Conservation (phyloP, 257 asterid species). For the Rauvolfia tetraphylla region DNA sequence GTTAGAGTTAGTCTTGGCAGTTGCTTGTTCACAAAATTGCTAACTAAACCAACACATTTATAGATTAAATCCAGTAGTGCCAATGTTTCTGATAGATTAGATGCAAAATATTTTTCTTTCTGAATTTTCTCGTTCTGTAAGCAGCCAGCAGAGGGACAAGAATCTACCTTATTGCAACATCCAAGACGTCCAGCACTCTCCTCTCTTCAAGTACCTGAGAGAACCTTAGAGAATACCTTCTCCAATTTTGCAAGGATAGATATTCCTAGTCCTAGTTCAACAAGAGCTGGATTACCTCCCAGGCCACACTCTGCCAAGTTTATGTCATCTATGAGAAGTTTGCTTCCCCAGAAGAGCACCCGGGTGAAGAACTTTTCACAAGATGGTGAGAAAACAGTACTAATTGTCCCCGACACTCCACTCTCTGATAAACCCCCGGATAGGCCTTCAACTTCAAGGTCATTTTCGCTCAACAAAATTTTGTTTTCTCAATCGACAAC, state of each 20-base stretch:
- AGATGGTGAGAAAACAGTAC: constrained; percentile 73
- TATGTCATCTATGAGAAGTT: constrained; percentile 67
- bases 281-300: constrained; percentile 80
- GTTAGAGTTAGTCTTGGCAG: background rate
- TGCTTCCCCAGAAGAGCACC: constrained; percentile 79
- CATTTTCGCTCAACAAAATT: constrained; percentile 78
- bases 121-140: constrained; percentile 3
- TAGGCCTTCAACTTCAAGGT: constrained; percentile 88
- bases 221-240: constrained; percentile 56
- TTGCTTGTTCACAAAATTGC: background rate
- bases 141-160: constrained; percentile 63
- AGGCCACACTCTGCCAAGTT: constrained; percentile 77
- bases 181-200: constrained; percentile 68
- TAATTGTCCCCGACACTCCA: constrained; percentile 64
- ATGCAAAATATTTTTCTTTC: background rate
- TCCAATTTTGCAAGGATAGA: constrained; percentile 57
- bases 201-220: constrained; percentile 67
- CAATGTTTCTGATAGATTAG: background rate
- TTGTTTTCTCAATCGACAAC: constrained; percentile 67
- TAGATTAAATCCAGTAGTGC: background rate
- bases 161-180: constrained; percentile 54
- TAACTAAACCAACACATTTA: background rate
- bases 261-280: constrained; percentile 64
- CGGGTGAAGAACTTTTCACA: constrained; percentile 49
- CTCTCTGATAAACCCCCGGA: constrained; percentile 71